Evolutionary conservation across 495 filamentous ascomycete genomes (phyloP).

Genomic region (Evansstolkia leycettana): DNA sequence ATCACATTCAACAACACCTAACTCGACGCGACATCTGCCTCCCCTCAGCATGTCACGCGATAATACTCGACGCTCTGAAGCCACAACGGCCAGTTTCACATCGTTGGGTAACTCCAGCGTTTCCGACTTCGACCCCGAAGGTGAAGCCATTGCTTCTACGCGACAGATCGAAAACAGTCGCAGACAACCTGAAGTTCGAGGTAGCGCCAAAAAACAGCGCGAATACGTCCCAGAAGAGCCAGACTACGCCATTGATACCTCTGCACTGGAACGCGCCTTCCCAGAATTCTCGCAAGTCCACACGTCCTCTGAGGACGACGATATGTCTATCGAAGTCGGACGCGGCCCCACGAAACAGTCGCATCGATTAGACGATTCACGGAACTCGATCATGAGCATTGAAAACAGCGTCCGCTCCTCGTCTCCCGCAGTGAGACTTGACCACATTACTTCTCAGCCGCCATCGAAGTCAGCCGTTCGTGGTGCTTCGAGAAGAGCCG

Average conservation of each 20-base stretch:
- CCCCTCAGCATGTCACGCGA: conserved; percentile 23
- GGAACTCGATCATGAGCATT: conserved; percentile 33
- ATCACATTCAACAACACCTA: not conserved
- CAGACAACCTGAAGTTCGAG: conserved; percentile 26
- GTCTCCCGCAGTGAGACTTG: conserved; percentile 32
- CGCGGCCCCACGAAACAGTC: conserved; percentile 24
- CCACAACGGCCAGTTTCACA: conserved; percentile 15
- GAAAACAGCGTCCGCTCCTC: conserved; percentile 36
- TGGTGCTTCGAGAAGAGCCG: conserved; percentile 15
- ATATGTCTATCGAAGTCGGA: conserved; percentile 33
- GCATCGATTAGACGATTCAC: conserved; percentile 28
- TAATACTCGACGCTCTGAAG: conserved; percentile 4
- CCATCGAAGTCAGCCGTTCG: conserved; percentile 26
- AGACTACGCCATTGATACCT: conserved; percentile 47
- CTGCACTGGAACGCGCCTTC: conserved; percentile 48
- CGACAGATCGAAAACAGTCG: conserved; percentile 29
- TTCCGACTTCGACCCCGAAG: conserved; percentile 40
- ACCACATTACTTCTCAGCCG: conserved; percentile 28
- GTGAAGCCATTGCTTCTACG: conserved; percentile 39
- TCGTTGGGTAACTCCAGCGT: conserved; percentile 22
- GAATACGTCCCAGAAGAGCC: conserved; percentile 20
- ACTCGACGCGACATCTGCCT: not conserved
- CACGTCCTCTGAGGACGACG: conserved; percentile 28
- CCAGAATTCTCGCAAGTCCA: conserved; percentile 43
- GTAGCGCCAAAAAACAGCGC: conserved; percentile 13